These are phyloP conservation scores for Fusarium pilosicola DNA, from an alignment of 2,329 filamentous ascomycete species.

Conservation along the genomic window DNA sequence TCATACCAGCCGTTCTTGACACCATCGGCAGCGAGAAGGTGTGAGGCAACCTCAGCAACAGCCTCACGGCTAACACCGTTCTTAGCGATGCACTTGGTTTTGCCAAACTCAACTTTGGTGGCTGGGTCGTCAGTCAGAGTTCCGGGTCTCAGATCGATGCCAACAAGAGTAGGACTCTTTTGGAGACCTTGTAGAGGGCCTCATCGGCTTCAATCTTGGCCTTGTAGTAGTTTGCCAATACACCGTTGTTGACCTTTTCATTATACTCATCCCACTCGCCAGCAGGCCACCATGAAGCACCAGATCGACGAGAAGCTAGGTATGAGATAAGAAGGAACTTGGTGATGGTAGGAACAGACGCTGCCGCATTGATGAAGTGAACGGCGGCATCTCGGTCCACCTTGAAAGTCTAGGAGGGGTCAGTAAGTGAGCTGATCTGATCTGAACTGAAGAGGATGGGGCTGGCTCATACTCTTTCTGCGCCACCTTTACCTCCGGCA, in stretches of 20 bases:
- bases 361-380: conserved; percentile 69
- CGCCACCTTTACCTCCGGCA: conserved; percentile 68
- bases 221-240: conserved; percentile 64
- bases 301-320: conserved; percentile 60
- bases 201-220: conserved; percentile 71
- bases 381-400: conserved; percentile 73
- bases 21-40: conserved; percentile 61
- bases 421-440: conserved; percentile 8
- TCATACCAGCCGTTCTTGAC: conserved; percentile 65
- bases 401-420: conserved; percentile 58
- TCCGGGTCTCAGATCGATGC: conserved; percentile 65
- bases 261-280: conserved; percentile 60
- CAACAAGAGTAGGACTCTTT: conserved; percentile 56
- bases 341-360: conserved; percentile 62
- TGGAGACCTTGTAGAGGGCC: conserved; percentile 60
- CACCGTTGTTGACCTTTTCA: conserved; percentile 51
- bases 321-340: conserved; percentile 75
- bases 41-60: conserved; percentile 67
- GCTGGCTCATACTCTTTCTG: conserved; percentile 54
- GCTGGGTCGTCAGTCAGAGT: conserved; percentile 60
- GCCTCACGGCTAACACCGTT: conserved; percentile 63
- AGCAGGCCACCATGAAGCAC: conserved; percentile 66
- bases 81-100: conserved; percentile 48
- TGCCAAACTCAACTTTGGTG: conserved; percentile 59
- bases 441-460: background rate